These are phyloP conservation scores for Fusarium napiforme DNA, from an alignment of 2,329 filamentous ascomycete genomes.

Conservation along the genomic window DNA sequence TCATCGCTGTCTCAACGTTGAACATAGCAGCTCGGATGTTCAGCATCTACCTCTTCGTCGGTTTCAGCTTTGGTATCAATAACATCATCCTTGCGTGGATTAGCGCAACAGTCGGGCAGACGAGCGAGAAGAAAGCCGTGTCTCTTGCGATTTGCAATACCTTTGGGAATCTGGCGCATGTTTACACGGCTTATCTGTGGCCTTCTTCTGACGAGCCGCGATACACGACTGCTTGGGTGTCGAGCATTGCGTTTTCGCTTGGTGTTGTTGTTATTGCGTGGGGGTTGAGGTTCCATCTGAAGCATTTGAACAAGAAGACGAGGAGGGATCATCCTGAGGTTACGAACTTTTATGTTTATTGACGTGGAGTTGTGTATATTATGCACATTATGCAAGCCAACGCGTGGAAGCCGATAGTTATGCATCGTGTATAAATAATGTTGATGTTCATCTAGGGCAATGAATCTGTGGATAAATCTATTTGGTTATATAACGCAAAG, in stretches of 20 bases:
- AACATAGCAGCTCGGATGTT: slow-evolving; percentile 34
- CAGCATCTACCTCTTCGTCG: slow-evolving; percentile 53
- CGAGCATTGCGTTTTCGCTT: slow-evolving; percentile 21
- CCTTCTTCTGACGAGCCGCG: slow-evolving; percentile 9
- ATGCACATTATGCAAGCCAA: accelerated
- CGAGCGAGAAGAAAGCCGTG: slow-evolving; percentile 57
- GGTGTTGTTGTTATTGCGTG: slow-evolving; percentile 25
- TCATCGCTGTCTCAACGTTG: slow-evolving; percentile 41
- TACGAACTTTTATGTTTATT: slow-evolving; percentile 29
- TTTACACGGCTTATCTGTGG: slow-evolving; percentile 32
- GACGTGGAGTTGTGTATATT: neutral
- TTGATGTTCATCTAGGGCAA: no score
- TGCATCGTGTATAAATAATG: neutral
- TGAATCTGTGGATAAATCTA: neutral
- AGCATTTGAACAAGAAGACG: slow-evolving; percentile 15
- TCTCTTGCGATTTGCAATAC: slow-evolving; percentile 32
- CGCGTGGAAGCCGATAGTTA: neutral
- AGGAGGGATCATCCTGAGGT: slow-evolving; percentile 19
- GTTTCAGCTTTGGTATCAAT: slow-evolving; percentile 54
- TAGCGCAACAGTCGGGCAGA: slow-evolving; percentile 53
- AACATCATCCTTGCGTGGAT: slow-evolving; percentile 57
- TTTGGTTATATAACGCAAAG: no score
- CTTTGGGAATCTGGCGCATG: slow-evolving; percentile 27
- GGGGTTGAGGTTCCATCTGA: slow-evolving; percentile 4
- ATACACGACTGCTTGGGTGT: slow-evolving; percentile 14